Conservation (phyloP, 1,139 yeast genomes). For the Geotrichum restrictum region DNA sequence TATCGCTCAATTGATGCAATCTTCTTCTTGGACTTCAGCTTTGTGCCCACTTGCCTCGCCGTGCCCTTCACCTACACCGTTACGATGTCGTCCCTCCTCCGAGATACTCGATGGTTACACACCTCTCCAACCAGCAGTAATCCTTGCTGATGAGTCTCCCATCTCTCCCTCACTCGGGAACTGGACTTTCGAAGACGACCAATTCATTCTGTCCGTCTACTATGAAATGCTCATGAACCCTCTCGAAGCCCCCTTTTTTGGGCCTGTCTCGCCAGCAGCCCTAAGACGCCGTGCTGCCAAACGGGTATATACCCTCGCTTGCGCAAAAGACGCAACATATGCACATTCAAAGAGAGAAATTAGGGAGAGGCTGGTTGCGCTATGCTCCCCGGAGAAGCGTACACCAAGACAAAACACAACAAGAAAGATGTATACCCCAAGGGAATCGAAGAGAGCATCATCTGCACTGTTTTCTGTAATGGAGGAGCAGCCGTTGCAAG, state of each 20-base stretch:
- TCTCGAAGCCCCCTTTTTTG: slow-evolving; percentile 39
- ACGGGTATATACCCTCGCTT: slow-evolving; percentile 25
- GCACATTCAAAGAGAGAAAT: not conserved
- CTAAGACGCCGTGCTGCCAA: slow-evolving; percentile 39
- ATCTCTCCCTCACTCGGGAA: no score
- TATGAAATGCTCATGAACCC: slow-evolving; percentile 35
- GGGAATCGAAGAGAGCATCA: not conserved
- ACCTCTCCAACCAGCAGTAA: no score
- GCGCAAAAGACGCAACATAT: no score
- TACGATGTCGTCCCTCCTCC: no score
- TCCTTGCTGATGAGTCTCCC: no score
- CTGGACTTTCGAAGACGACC: slow-evolving; percentile 34
- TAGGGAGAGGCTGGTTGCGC: not conserved
- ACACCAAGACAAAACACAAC: not conserved
- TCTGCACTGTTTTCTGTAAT: not conserved
- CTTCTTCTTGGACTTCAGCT: no score
- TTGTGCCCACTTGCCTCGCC: no score
- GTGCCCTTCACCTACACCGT: no score
- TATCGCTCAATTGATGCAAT: no score
- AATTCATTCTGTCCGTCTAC: slow-evolving; percentile 30
- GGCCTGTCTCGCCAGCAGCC: slow-evolving; percentile 39
- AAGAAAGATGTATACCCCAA: not conserved
- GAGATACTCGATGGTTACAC: no score
- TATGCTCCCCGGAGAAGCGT: not conserved
- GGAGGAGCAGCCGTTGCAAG: not conserved